Percentiles rank a stretch among this genome's conserved stretches.
Conservation (phyloP, 2,329 filamentous ascomycete genomes). For the Diaporthe citrichinensis region DNA sequence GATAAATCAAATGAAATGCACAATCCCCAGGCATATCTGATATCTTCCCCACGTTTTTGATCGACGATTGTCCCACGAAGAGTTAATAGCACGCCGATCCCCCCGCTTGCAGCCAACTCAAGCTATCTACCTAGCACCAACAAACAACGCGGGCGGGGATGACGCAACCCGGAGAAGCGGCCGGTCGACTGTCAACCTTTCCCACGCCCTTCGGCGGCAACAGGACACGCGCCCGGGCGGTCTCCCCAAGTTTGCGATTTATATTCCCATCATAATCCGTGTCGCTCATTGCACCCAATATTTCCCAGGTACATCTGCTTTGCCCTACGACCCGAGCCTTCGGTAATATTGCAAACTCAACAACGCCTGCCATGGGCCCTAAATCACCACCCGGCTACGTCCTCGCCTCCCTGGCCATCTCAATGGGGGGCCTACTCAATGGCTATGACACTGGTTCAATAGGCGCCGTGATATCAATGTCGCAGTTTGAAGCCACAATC, state of each 20-base stretch:
- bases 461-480: constrained; percentile 52
- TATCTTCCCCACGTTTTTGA: neutral
- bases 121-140: neutral
- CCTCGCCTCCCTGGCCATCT: constrained; percentile 50
- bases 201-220: neutral
- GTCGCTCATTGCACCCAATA: neutral
- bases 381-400: constrained; percentile 48
- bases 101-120: constrained; percentile 15
- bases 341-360: neutral
- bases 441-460: constrained; percentile 55
- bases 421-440: constrained; percentile 53
- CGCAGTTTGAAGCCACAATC: constrained; percentile 51
- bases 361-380: neutral
- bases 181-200: constrained; percentile 1
- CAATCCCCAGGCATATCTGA: neutral
- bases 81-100: constrained; percentile 13
- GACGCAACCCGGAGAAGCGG: neutral
- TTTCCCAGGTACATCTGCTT: neutral
- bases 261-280: neutral
- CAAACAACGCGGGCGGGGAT: neutral
- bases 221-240: too few species aligned
- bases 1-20: neutral
- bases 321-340: too few species aligned
- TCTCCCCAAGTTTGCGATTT: neutral
- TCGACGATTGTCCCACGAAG: neutral